phyloP scores from a whole-genome alignment of 1,139 yeast genomes.

The Zygosaccharomyces pseudobailii region DNA sequence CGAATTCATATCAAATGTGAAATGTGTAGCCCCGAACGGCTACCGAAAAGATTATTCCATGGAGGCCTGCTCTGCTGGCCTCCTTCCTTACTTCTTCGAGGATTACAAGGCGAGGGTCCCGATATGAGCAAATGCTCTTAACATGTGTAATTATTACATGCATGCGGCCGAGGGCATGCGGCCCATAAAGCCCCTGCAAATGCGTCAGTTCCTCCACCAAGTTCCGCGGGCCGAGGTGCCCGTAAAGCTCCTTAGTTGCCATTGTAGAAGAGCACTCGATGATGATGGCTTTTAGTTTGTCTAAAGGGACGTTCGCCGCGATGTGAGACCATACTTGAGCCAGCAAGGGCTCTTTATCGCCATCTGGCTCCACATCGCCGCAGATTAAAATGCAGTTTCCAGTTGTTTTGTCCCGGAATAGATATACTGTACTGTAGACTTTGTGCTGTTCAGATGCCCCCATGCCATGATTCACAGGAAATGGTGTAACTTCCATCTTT shows the following conservation, averaged over 20 bases:
- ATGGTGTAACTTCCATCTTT: conserved; percentile 20
- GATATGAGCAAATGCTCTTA: conserved; percentile 45
- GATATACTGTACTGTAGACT: conserved; percentile 47
- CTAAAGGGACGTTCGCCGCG: conserved; percentile 42
- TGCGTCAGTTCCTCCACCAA: conserved; percentile 52
- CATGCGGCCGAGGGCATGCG: conserved; percentile 36
- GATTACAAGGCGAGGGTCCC: conserved; percentile 55
- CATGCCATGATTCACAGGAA: conserved; percentile 23
- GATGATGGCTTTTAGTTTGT: conserved; percentile 48
- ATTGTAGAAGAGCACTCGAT: conserved; percentile 72
- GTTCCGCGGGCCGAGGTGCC: conserved; percentile 70
- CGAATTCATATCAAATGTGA: conserved; percentile 6
- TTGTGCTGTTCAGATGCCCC: conserved; percentile 13
- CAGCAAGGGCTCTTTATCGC: conserved; percentile 37
- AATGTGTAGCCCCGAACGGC: conserved; percentile 31
- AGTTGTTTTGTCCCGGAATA: conserved; percentile 38
- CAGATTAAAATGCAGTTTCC: conserved; percentile 48
- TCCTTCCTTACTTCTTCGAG: conserved; percentile 43
- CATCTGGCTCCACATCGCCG: conserved; percentile 80
- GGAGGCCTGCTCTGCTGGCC: conserved; percentile 13
- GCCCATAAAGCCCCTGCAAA: conserved; percentile 31
- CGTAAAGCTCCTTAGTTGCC: conserved; percentile 53
- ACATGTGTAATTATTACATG: conserved; percentile 67
- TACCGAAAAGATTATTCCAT: conserved; percentile 23
- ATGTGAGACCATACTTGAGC: conserved; percentile 52